Base-by-base conservation (phyloP, 108 stramenopile species). In the Chaetoceros tenuissimus region DNA sequence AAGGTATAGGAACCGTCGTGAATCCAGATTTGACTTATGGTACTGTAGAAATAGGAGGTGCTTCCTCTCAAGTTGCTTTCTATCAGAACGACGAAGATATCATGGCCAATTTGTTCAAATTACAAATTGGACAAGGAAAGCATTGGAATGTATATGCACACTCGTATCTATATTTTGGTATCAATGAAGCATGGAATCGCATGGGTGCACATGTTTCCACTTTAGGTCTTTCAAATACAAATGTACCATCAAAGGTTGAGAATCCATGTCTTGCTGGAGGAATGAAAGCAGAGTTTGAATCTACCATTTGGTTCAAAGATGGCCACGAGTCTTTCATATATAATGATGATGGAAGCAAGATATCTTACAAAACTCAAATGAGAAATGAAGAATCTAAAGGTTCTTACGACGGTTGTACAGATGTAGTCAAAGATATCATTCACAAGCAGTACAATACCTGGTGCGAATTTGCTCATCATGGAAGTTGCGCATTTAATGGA, bases 11-110 rank as follows among this genome's bases (percentile, higher is more conserved):
- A 34, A 67, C 79, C 1, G 67, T 73, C 25, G 17, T 53, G n/a
- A 47, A 69, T 55, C 75, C 83, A 30, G 59, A 72, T 24, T 51
- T 64, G n/a, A 89, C 90, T 1, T 86, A 78, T 29, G 96, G 94
- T 1, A 87, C 94, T 1, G 51, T 97, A 43, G 96, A 97, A 62
- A 56, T 97, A 43, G 96, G 96, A 16, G 96, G 96, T 2, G 92
- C 92, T 2, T 77, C 74, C 24, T 84, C 92, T 0, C 96, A 97
- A 69, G 92, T 97, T 51, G 61, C 82, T 16, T 96, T 96, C 59
- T 88, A 75, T 64, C 74, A 73, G 57, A 78, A 71, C 28, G 40
- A 72, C 40, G 82, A 73, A 62, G 90, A 92, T 63, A 85, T 85
- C 31, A 71, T 77, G 66, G 61, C 71, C 40, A 80, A 77, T 66